Evolutionary conservation across 805 yeast species (phyloP), one percentile per base, ranked within the genome.

Genomic region (Cyberlindnera bimundalis): DNA sequence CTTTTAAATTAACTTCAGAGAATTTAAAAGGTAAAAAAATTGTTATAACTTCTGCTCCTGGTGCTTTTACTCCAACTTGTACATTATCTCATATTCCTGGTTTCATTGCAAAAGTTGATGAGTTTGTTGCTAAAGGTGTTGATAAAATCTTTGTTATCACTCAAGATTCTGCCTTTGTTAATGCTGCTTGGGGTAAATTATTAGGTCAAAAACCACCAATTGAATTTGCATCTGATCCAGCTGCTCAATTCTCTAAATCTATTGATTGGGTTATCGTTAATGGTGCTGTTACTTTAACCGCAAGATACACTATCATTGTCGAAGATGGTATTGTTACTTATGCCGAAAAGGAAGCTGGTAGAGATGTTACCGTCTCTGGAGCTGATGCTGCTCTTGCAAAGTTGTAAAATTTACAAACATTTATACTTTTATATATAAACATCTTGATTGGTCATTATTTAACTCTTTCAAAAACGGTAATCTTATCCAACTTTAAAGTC

Each of bases 41-140:
- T 24, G 78, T 84, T 31, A 67, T 85, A 52, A 86, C 87, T 24
- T 73, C 84, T 44, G 89, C 85, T 25, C 93, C 95, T 47, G 95
- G 90, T 47, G 93, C 95, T 10, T 86, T 84, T 71, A 84, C 95
- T 20, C 95, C 91, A 42, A 78, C 91, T 7, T 84, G 93, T 64
- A 72, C 84, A 35, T 76, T 73, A 37, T 70, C 75, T 53, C 93
- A 84, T 63, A 73, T 84, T 45, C 91, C 91, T 42, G 85, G 80
- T 18, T 82, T 66, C 67, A 60, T 82, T 43, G 56, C 65, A 43
- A 66, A 76, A 48, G 60, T 73, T 40, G 60, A 59, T 17, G 73
- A 75, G 40, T 73, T 85, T 57, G 62, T 70, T 54, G 62, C 67
- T 40, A 81, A 79, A 64, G 78, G 81, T 28, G 80, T 81, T 33